Evolutionary conservation across 495 filamentous ascomycete species (phyloP).

Genomic region (Sphaerosporella brunnea): DNA sequence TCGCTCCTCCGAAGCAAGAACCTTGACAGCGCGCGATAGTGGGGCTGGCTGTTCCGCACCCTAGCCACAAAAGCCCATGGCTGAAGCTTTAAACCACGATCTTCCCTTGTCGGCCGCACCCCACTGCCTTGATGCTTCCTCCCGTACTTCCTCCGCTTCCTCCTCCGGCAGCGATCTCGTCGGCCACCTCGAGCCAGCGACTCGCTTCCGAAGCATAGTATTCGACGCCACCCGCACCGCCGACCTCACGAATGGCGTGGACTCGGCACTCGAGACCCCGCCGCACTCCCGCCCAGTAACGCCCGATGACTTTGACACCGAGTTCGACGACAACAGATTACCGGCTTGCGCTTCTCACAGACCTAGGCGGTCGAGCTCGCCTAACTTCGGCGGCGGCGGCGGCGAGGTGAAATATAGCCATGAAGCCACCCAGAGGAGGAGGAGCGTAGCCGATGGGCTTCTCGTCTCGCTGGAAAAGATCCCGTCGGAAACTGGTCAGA

Average conservation of each 20-base stretch:
- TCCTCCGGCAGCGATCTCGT: slow-evolving; percentile 1
- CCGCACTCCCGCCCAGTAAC: neutral
- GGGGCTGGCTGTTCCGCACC: too few relatives aligned
- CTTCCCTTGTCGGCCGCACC: too few relatives aligned
- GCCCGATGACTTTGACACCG: neutral
- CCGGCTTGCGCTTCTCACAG: neutral
- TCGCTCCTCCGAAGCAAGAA: too few relatives aligned
- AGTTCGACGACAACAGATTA: slow-evolving; percentile 4
- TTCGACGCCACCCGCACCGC: neutral
- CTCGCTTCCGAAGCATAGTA: neutral
- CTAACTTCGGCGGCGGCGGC: neutral
- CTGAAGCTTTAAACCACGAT: too few relatives aligned
- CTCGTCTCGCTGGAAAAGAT: slow-evolving; percentile 3
- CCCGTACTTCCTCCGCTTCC: neutral
- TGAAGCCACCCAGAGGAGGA: neutral
- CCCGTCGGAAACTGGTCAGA: neutral
- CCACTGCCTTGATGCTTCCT: neutral
- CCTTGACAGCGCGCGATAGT: too few relatives aligned
- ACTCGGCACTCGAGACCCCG: neutral
- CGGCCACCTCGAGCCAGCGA: neutral
- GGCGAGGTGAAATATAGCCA: neutral
- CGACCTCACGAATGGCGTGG: neutral
- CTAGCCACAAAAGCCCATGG: too few relatives aligned
- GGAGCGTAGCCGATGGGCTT: neutral
- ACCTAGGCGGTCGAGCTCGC: neutral